phyloP scores from a whole-genome alignment of 2,329 filamentous ascomycete species.

The Whalleya microplaca region DNA sequence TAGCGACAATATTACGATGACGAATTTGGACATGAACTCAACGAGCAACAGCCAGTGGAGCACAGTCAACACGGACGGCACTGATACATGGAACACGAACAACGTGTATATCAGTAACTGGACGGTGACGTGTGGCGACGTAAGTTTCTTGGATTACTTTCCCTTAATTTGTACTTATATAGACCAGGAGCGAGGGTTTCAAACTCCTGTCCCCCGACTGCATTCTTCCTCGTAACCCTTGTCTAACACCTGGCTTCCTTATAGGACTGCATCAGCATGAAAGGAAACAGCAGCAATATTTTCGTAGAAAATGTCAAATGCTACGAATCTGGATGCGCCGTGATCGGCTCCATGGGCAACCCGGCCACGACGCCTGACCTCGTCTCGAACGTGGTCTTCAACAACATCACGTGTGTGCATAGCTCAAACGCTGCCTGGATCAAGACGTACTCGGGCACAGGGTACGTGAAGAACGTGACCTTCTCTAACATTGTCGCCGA shows the following conservation, averaged over 20 bases:
- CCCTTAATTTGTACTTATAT: neutral
- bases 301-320: slow-evolving; percentile 42
- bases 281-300: slow-evolving; percentile 46
- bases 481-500: slow-evolving; percentile 45
- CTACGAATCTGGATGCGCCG: slow-evolving; percentile 43
- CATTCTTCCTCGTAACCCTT: too few species aligned
- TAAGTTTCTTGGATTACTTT: slow-evolving; percentile 22
- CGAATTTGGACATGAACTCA: slow-evolving; percentile 55
- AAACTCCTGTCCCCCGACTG: too few species aligned
- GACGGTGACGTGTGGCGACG: slow-evolving; percentile 46
- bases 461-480: slow-evolving; percentile 48
- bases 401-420: slow-evolving; percentile 43
- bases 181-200: neutral
- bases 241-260: too few species aligned
- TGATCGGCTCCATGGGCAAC: slow-evolving; percentile 44
- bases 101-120: slow-evolving; percentile 50
- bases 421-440: slow-evolving; percentile 47
- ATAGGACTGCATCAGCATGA: slow-evolving; percentile 46
- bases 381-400: slow-evolving; percentile 43
- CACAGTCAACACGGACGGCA: slow-evolving; percentile 55
- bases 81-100: slow-evolving; percentile 55
- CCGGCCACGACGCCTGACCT: slow-evolving; percentile 38
- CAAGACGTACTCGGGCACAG: slow-evolving; percentile 46
- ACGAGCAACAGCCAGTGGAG: slow-evolving; percentile 48
- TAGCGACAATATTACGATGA: slow-evolving; percentile 54